phyloP scores from a whole-genome alignment of 2,329 filamentous ascomycete species.

The Colletotrichum lentis region DNA sequence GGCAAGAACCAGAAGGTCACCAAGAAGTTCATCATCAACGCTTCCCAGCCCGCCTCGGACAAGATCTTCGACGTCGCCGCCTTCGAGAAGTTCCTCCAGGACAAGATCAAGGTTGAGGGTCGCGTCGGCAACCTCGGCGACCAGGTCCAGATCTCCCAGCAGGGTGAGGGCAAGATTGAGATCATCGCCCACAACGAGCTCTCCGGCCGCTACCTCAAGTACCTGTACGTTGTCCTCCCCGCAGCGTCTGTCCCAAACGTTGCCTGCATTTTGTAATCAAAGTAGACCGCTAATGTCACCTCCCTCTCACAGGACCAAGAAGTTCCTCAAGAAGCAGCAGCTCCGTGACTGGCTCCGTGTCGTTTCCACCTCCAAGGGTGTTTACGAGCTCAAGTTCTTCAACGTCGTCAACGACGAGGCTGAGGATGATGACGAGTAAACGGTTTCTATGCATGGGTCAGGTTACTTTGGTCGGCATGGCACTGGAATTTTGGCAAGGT shows the following conservation, averaged over 20 bases:
- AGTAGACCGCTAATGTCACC: constrained; percentile 12
- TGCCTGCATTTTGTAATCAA: too few relatives aligned
- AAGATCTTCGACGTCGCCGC: constrained; percentile 99
- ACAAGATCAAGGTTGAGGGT: constrained; percentile 99
- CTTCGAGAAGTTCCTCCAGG: constrained; percentile 99
- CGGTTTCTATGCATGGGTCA: constrained; percentile 29
- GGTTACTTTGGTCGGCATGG: constrained; percentile 38
- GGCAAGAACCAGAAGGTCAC: constrained; percentile 76
- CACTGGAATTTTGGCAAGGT: constrained; percentile 34
- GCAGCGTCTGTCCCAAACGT: background rate
- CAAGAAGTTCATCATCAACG: constrained; percentile 99
- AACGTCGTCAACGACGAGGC: constrained; percentile 99
- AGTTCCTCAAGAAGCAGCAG: constrained; percentile 99
- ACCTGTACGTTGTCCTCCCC: constrained; percentile 74
- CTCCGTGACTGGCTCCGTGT: constrained; percentile 99
- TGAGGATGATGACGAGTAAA: constrained; percentile 98
- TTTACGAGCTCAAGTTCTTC: constrained; percentile 99
- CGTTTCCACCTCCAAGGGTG: constrained; percentile 95
- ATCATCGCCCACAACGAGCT: constrained; percentile 97
- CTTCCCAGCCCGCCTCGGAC: constrained; percentile 95
- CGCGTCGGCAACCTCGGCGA: constrained; percentile 98
- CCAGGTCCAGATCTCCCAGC: constrained; percentile 86
- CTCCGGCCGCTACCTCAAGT: constrained; percentile 99
- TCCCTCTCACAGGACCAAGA: constrained; percentile 81
- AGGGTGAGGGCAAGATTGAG: constrained; percentile 97